Conservation (phyloP, 2,329 filamentous ascomycete genomes). For the Stagonosporopsis cucurbitacearum region DNA sequence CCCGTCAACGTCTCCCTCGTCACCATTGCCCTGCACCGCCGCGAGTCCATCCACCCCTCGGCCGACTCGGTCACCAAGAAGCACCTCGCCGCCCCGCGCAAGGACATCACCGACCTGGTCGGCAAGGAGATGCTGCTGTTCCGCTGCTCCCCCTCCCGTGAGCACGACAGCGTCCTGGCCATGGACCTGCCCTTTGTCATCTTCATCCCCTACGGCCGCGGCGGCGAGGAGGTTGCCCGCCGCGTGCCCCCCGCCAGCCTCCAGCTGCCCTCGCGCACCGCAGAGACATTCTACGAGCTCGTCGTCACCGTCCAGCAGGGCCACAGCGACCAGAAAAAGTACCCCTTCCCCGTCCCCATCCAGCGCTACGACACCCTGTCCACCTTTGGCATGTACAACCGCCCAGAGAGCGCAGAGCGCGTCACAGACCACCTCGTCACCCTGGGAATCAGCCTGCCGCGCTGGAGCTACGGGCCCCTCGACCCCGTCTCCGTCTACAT, state of each 20-base stretch:
- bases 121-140: constrained; percentile 95
- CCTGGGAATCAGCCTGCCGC: constrained; percentile 86
- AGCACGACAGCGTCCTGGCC: constrained; percentile 85
- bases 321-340: constrained; percentile 84
- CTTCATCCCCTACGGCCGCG: constrained; percentile 93
- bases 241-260: constrained; percentile 91
- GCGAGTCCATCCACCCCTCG: constrained; percentile 95
- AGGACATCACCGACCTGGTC: constrained; percentile 90
- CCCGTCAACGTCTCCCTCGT: constrained; percentile 92
- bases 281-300: constrained; percentile 95
- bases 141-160: constrained; percentile 80
- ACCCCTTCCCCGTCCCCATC: constrained; percentile 87
- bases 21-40: constrained; percentile 88
- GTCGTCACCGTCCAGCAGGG: constrained; percentile 96
- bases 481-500: constrained; percentile 97
- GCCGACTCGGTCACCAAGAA: constrained; percentile 94
- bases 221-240: constrained; percentile 86
- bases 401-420: constrained; percentile 84
- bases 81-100: constrained; percentile 85
- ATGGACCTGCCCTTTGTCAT: constrained; percentile 98
- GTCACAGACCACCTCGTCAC: constrained; percentile 91
- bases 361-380: constrained; percentile 94
- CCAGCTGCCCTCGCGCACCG: constrained; percentile 88
- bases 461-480: constrained; percentile 94
- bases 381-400: constrained; percentile 99